These are phyloP conservation scores for Setaria viridis DNA, from an alignment of 202 grass and related monocot species.

Conservation along the genomic window DNA sequence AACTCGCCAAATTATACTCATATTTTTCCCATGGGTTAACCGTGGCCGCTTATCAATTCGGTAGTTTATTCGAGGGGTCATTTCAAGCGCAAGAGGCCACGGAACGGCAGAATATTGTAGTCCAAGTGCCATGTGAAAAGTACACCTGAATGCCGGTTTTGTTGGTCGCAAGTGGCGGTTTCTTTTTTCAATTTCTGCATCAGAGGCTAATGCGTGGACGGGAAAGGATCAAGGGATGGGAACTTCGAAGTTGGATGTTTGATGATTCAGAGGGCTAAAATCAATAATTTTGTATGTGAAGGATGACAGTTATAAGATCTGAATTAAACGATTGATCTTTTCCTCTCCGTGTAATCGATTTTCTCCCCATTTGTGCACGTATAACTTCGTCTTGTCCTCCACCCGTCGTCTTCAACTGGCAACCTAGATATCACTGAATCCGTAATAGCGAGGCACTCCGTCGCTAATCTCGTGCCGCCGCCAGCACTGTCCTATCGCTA, in stretches of 20 bases:
- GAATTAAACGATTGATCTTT: too few species aligned
- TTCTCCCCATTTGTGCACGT: too few species aligned
- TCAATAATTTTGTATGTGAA: too few species aligned
- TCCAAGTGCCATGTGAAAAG: constrained; percentile 19
- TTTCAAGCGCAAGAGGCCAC: neutral
- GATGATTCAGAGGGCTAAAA: too few species aligned
- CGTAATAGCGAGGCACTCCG: too few species aligned
- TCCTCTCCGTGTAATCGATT: too few species aligned
- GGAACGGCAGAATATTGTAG: neutral
- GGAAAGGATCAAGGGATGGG: neutral
- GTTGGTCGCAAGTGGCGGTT: constrained; percentile 11
- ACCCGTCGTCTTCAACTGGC: too few species aligned
- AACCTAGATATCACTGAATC: too few species aligned
- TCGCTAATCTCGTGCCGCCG: too few species aligned
- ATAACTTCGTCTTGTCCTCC: too few species aligned
- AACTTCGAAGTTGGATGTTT: neutral
- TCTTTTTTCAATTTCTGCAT: neutral
- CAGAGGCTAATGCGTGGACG: neutral
- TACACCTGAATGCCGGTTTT: constrained; percentile 34
- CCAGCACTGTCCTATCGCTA: too few species aligned
- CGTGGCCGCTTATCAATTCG: constrained; percentile 25
- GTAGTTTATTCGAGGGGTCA: neutral
- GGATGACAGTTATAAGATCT: too few species aligned
- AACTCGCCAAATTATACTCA: neutral
- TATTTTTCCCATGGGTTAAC: constrained; percentile 7